These are phyloP conservation scores for Pueraria montana DNA, from an alignment of 306 rosid species.

Conservation along the genomic window DNA sequence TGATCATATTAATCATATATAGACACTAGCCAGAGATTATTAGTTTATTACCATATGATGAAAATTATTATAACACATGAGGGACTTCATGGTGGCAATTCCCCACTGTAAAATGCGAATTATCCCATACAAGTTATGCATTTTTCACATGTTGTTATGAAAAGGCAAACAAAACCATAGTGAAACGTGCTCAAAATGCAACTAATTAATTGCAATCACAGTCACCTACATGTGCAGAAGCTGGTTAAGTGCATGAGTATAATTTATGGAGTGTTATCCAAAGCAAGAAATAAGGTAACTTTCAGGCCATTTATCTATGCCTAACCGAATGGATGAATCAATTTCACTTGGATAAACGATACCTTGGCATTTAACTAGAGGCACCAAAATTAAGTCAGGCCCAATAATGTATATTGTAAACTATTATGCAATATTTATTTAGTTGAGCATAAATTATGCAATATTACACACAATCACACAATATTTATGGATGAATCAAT, in stretches of 20 bases:
- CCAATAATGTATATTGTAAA: conserved; percentile 18
- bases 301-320: conserved; percentile 45
- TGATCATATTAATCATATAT: background rate
- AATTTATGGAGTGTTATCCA: conserved; percentile 22
- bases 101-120: conserved; percentile 1
- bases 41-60: conserved; percentile 28
- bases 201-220: conserved; percentile 32
- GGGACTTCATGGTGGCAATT: conserved; percentile 21
- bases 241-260: conserved; percentile 39
- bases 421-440: no score
- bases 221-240: conserved; percentile 43
- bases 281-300: conserved; percentile 42
- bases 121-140: background rate
- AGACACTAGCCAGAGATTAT: background rate
- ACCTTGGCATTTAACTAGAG: conserved; percentile 43
- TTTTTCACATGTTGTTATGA: conserved; percentile 32
- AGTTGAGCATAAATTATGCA: no score
- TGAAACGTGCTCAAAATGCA: conserved; percentile 40
- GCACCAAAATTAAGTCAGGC: conserved; percentile 29
- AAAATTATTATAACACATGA: conserved; percentile 8
- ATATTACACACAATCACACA: no score
- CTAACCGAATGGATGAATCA: conserved; percentile 48
- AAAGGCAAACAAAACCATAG: conserved; percentile 15
- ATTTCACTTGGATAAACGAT: conserved; percentile 39
- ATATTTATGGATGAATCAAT: no score